Evolutionary conservation across 345 rosid genomes (phyloP).

Genomic region (Aegle marmelos): DNA sequence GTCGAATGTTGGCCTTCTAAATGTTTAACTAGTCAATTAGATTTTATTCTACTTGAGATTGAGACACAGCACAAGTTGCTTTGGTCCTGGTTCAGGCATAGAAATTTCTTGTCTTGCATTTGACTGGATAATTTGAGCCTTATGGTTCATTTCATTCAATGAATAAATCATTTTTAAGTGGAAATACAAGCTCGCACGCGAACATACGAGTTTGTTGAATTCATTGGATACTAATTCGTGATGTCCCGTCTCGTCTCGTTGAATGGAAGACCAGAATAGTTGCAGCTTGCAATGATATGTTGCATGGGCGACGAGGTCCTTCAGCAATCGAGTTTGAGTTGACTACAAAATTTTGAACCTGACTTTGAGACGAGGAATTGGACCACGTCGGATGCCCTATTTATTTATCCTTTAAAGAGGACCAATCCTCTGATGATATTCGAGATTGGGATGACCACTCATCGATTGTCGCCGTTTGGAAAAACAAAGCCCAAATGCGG

Average conservation of each 20-base stretch:
- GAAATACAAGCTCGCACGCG: not conserved
- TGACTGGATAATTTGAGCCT: not conserved
- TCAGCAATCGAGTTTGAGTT: not conserved
- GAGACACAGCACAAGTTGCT: not conserved
- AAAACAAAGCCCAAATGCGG: not conserved
- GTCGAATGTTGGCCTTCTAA: not conserved
- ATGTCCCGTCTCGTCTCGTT: not conserved
- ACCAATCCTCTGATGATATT: not conserved
- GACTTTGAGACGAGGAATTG: not conserved
- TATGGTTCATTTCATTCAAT: not conserved
- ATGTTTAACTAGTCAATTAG: not conserved
- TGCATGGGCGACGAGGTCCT: not conserved
- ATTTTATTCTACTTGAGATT: not conserved
- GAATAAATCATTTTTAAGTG: not conserved
- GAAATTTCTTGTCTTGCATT: not conserved
- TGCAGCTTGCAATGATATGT: no score
- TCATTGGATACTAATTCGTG: not conserved
- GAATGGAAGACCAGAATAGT: not conserved
- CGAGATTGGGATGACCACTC: not conserved
- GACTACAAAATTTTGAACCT: not conserved
- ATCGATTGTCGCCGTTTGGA: not conserved
- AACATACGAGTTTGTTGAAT: not conserved
- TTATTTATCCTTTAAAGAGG: not conserved
- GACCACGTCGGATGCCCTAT: not conserved
- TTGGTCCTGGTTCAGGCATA: not conserved